These are phyloP conservation scores for Paraglomus occultum DNA, from an alignment of 192 early-diverging fungal species.

Conservation along the genomic window DNA sequence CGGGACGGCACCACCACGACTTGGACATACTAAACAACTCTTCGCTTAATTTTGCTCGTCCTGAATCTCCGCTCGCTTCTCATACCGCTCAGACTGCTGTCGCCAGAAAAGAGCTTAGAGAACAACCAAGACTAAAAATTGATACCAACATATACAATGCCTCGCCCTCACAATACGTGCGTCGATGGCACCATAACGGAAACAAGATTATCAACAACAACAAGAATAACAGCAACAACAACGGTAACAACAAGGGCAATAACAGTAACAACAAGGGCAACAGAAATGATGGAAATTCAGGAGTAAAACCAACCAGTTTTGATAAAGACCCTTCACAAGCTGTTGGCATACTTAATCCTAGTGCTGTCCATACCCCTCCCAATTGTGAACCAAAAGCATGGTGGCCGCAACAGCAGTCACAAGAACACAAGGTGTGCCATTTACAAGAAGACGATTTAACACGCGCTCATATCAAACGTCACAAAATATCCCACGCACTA, in stretches of 20 bases:
- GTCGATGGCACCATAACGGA: neutral
- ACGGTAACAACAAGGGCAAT: neutral
- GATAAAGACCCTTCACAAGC: no score
- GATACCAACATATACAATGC: neutral
- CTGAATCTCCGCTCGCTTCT: neutral
- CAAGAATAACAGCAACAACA: neutral
- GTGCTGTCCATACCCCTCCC: no score
- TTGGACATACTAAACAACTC: slow-evolving; percentile 28
- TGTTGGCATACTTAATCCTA: no score
- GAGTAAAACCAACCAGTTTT: no score
- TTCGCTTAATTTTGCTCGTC: slow-evolving; percentile 29
- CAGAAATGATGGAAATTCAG: no score
- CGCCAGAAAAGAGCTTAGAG: neutral
- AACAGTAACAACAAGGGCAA: neutral
- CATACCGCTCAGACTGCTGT: slow-evolving; percentile 12
- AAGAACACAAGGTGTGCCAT: no score
- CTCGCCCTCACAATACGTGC: no score
- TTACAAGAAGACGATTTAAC: no score
- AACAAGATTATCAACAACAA: neutral
- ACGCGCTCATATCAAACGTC: no score
- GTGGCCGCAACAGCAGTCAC: no score
- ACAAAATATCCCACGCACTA: no score
- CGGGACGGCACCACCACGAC: neutral
- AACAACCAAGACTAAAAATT: neutral
- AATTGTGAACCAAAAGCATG: no score